A percentile compares a stretch with the other conserved stretches of the same genome.
Evolutionary conservation across 169 alveolate genomes (phyloP).

Genomic region (Theileria orientalis): DNA sequence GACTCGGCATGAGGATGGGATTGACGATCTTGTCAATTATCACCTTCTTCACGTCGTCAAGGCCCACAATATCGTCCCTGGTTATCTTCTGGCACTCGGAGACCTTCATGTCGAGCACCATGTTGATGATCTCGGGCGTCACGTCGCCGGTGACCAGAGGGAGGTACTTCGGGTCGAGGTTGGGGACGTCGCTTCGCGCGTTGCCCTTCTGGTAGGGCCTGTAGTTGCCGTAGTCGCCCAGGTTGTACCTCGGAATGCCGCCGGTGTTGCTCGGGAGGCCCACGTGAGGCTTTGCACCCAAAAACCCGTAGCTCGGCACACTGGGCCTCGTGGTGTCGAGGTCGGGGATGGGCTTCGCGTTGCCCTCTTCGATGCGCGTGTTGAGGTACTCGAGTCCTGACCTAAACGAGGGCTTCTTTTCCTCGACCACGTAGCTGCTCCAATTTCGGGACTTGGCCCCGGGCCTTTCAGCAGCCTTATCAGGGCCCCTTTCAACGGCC

Average conservation of each 20-base stretch:
- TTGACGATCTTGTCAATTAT: conserved; percentile 81
- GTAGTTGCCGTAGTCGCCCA: background rate
- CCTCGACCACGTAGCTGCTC: background rate
- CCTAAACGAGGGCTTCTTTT: background rate
- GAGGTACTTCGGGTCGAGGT: conserved; percentile 11
- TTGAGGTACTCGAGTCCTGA: background rate
- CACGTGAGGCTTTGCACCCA: background rate
- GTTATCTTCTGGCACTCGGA: conserved; percentile 35
- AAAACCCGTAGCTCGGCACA: background rate
- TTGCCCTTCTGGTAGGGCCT: background rate
- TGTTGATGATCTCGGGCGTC: conserved; percentile 43
- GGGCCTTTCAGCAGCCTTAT: too few species aligned
- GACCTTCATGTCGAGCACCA: conserved; percentile 57
- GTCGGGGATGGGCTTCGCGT: background rate
- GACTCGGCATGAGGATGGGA: conserved; percentile 82
- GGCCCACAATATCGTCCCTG: conserved; percentile 73
- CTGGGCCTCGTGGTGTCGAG: background rate
- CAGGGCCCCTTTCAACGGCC: background rate
- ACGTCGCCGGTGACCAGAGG: conserved; percentile 45
- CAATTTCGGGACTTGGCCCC: too few species aligned
- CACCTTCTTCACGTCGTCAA: conserved; percentile 70
- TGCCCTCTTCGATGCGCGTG: background rate
- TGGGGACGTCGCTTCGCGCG: background rate
- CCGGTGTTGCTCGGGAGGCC: background rate
- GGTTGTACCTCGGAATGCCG: background rate